Conservation (phyloP, 352 stramenopile genomes). For the Pythium myriotylum region DNA sequence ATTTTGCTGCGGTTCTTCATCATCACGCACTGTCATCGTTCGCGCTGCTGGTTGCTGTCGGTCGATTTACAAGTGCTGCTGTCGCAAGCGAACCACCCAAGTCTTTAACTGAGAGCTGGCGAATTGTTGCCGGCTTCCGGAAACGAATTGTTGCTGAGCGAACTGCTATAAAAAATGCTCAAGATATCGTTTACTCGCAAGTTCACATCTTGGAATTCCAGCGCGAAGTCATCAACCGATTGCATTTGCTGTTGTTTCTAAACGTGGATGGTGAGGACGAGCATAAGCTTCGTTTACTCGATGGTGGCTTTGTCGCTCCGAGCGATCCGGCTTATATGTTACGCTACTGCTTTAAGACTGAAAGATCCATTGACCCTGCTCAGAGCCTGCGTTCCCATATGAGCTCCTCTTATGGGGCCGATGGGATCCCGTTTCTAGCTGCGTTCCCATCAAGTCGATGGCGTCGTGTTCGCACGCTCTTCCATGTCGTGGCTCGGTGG, state of each 20-base stretch:
- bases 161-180: conserved; percentile 25
- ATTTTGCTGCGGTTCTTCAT: conserved; percentile 64
- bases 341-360: conserved; percentile 15
- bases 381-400: conserved; percentile 21
- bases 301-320: conserved; percentile 28
- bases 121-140: conserved; percentile 50
- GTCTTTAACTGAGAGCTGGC: conserved; percentile 47
- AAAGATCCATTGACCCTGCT: neutral
- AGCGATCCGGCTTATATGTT: conserved; percentile 24
- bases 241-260: conserved; percentile 21
- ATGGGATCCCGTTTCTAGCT: conserved; percentile 15
- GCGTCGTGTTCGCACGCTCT: conserved; percentile 23
- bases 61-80: neutral
- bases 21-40: conserved; percentile 39
- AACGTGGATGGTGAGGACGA: conserved; percentile 26
- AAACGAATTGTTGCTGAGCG: conserved; percentile 27
- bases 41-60: conserved; percentile 38
- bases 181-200: neutral
- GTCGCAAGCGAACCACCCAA: conserved; percentile 4
- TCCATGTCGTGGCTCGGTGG: conserved; percentile 25
- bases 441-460: conserved; percentile 22
- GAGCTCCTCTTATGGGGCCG: conserved; percentile 13
- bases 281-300: conserved; percentile 22
- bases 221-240: conserved; percentile 12
- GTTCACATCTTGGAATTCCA: neutral